These are phyloP conservation scores for Ceratocystis cacaofunesta DNA, from an alignment of 2,329 filamentous ascomycete species.

Conservation along the genomic window DNA sequence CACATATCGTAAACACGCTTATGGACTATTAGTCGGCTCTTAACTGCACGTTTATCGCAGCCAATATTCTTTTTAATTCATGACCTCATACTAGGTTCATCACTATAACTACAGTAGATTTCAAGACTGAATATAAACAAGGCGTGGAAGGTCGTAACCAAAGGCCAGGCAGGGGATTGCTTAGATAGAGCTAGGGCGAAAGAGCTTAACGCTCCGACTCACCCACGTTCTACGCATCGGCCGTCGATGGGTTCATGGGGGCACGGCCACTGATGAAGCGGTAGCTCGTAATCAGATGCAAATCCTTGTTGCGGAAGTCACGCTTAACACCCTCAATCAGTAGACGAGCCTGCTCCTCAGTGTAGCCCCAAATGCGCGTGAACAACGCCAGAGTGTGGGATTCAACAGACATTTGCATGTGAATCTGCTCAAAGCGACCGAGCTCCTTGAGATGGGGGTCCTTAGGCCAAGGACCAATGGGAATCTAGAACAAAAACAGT, in stretches of 20 bases:
- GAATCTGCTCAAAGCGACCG: constrained; percentile 25
- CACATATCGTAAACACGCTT: no score
- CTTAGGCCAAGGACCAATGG: constrained; percentile 28
- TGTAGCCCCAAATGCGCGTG: constrained; percentile 26
- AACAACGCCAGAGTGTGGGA: constrained; percentile 29
- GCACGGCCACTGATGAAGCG: constrained; percentile 24
- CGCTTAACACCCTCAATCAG: constrained; percentile 30
- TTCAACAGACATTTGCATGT: constrained; percentile 31
- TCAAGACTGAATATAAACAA: neutral
- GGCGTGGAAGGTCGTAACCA: no score
- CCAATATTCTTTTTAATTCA: neutral
- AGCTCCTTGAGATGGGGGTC: constrained; percentile 26
- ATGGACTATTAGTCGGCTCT: no score
- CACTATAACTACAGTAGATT: neutral
- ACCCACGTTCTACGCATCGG: neutral
- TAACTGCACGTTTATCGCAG: no score
- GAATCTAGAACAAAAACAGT: constrained; percentile 22
- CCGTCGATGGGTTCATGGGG: neutral
- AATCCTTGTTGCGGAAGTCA: constrained; percentile 25
- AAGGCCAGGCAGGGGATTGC: neutral
- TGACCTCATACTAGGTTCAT: neutral
- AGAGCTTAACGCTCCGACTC: neutral
- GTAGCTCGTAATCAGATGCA: constrained; percentile 25
- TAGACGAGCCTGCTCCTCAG: constrained; percentile 28
- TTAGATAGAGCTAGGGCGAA: neutral